A percentile compares a stretch with the other conserved stretches of the same genome.
These are phyloP conservation scores for Kwoniella shandongensis DNA, from an alignment of 768 basidiomycete genomes.

Conservation along the genomic window DNA sequence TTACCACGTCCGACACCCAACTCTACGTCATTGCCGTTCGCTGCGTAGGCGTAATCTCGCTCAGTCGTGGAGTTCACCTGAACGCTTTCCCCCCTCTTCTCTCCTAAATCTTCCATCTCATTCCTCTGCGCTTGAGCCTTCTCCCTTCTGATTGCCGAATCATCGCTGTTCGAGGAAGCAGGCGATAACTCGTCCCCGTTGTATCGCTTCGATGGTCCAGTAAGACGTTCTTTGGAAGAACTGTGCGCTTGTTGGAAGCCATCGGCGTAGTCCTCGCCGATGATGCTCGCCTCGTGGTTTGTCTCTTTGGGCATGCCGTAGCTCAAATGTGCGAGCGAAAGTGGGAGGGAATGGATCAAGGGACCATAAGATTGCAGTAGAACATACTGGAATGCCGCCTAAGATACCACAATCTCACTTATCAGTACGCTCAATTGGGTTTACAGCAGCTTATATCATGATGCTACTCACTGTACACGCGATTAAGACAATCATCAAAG, in stretches of 20 bases:
- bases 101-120: not conserved
- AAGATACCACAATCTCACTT: constrained; percentile 1
- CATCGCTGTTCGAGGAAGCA: constrained; percentile 5
- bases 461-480: constrained; percentile 68
- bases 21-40: constrained; percentile 15
- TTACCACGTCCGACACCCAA: not conserved
- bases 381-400: constrained; percentile 72
- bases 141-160: constrained; percentile 1
- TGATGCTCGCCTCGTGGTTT: constrained; percentile 38
- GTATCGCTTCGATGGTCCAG: not conserved
- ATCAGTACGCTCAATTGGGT: not conserved
- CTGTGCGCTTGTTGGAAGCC: constrained; percentile 20
- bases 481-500: constrained; percentile 81
- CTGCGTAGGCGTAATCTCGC: constrained; percentile 17
- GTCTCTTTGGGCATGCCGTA: constrained; percentile 54
- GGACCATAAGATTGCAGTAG: constrained; percentile 79
- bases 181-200: constrained; percentile 8
- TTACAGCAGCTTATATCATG: not conserved
- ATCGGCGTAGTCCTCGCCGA: constrained; percentile 47
- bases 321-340: constrained; percentile 72
- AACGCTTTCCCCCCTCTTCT: not conserved
- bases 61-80: constrained; percentile 4
- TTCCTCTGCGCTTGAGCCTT: constrained; percentile 2
- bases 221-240: constrained; percentile 41
- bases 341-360: constrained; percentile 70